Conservation (phyloP, 2,329 filamentous ascomycete species). For the Anisogramma anomala region DNA sequence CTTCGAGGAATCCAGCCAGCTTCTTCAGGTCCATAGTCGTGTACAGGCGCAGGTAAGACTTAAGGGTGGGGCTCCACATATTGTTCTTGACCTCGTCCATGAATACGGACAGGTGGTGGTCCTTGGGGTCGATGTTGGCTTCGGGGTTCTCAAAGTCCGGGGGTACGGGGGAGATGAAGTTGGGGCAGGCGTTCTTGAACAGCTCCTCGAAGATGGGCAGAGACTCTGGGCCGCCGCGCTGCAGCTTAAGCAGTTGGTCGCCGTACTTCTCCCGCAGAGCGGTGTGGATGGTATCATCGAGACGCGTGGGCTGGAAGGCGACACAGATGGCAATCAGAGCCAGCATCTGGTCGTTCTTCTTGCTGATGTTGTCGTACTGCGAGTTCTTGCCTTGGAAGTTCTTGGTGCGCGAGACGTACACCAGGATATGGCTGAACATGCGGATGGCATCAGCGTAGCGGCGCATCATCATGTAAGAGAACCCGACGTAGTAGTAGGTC, state of each 20-base stretch:
- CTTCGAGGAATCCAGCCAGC: constrained; percentile 91
- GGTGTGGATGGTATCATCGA: constrained; percentile 98
- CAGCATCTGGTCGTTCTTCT: constrained; percentile 99
- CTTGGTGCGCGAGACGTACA: constrained; percentile 98
- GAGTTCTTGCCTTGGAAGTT: constrained; percentile 98
- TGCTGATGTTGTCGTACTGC: constrained; percentile 95
- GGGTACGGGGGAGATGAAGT: constrained; percentile 96
- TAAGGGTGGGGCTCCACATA: constrained; percentile 94
- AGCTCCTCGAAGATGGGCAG: constrained; percentile 97
- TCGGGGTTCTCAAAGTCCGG: constrained; percentile 97
- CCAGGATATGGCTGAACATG: constrained; percentile 99
- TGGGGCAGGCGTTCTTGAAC: constrained; percentile 94
- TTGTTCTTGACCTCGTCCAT: constrained; percentile 99
- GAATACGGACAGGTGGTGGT: constrained; percentile 95
- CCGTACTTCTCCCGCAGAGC: constrained; percentile 98
- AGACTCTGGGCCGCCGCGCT: constrained; percentile 88
- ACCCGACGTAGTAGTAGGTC: constrained; percentile 99
- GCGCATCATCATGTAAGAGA: constrained; percentile 99
- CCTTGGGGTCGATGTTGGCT: constrained; percentile 89
- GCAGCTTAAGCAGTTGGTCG: constrained; percentile 92
- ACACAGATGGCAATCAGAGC: constrained; percentile 98
- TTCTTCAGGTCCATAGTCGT: constrained; percentile 99
- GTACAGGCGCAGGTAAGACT: constrained; percentile 97
- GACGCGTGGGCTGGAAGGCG: constrained; percentile 88
- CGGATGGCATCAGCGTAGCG: constrained; percentile 98